Conservation (phyloP, 148 eudicot genomes). For the Nepenthes mirabilis region DNA sequence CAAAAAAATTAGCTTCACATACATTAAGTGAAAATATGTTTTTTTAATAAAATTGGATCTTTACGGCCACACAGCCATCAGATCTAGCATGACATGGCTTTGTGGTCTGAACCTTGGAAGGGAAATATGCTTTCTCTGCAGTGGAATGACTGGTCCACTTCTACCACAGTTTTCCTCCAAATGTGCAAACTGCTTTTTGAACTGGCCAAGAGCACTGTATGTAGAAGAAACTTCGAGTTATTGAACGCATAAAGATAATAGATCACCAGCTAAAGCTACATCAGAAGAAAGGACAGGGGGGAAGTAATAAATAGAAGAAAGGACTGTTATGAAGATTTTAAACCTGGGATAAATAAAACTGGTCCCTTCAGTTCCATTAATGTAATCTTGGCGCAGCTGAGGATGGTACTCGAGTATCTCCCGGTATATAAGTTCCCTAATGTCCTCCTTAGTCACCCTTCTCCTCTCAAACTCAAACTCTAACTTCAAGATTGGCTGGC, state of each 20-base stretch:
- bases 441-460: conserved; percentile 48
- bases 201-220: conserved; percentile 65
- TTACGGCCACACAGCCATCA: too few relatives aligned
- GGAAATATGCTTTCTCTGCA: conserved; percentile 52
- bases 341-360: conserved; percentile 71
- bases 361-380: conserved; percentile 51
- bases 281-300: not conserved
- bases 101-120: conserved; percentile 40
- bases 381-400: conserved; percentile 55
- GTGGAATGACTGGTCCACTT: conserved; percentile 62
- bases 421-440: conserved; percentile 54
- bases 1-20: not conserved
- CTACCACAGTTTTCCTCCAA: conserved; percentile 62
- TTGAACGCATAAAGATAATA: not conserved
- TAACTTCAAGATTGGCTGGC: conserved; percentile 53
- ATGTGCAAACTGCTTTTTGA: conserved; percentile 66
- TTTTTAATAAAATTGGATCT: too few relatives aligned
- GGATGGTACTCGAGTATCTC: conserved; percentile 80
- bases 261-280: not conserved
- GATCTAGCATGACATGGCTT: not conserved
- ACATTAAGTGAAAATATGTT: not conserved
- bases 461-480: conserved; percentile 78
- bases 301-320: not conserved
- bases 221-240: not conserved
- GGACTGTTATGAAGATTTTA: not conserved